Evolutionary conservation across 257 asterid genomes (phyloP).

Genomic region (Primulina huaijiensis): DNA sequence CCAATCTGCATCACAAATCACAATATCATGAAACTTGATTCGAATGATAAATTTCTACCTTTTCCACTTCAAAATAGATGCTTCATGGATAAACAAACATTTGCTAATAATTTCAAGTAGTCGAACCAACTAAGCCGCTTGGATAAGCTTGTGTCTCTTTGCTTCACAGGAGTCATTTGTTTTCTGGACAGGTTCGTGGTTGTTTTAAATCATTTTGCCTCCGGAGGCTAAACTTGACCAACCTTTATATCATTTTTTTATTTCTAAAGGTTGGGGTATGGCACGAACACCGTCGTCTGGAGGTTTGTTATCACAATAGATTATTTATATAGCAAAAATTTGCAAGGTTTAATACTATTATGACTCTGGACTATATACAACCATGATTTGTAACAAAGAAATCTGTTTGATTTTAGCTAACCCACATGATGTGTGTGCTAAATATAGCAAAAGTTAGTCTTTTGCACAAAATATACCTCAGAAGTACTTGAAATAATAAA

Average conservation of each 20-base stretch:
- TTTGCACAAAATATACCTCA: slow-evolving; percentile 7
- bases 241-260: too few relatives aligned
- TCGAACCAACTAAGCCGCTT: neutral
- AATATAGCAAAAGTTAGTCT: slow-evolving; percentile 2
- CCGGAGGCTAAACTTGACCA: too few relatives aligned
- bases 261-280: too few relatives aligned
- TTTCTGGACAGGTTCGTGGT: too few relatives aligned
- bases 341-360: slow-evolving; percentile 16
- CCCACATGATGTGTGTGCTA: neutral
- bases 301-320: neutral
- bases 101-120: neutral
- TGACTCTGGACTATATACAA: slow-evolving; percentile 13
- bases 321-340: slow-evolving; percentile 2
- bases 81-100: neutral
- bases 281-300: too few relatives aligned
- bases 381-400: neutral
- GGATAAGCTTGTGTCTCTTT: too few relatives aligned
- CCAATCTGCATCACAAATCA: slow-evolving; percentile 19
- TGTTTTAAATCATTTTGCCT: too few relatives aligned
- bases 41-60: slow-evolving; percentile 8
- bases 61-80: slow-evolving; percentile 15
- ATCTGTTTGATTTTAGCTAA: neutral
- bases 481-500: slow-evolving; percentile 17
- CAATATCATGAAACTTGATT: neutral
- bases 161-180: too few relatives aligned